Conservation (phyloP, 805 yeast species). For the Kockiozyma suomiensis region DNA sequence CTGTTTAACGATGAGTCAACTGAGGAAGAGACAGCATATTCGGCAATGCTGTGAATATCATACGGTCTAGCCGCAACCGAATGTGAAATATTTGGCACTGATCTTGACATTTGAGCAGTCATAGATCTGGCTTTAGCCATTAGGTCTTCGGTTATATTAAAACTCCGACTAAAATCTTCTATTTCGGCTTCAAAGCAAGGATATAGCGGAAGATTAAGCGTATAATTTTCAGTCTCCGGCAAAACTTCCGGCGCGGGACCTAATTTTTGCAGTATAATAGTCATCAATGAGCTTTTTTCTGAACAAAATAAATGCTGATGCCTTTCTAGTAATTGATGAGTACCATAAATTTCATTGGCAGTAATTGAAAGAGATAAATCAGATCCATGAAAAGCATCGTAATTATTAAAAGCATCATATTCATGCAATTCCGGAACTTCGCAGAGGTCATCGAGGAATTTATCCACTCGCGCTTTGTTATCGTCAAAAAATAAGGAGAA, state of each 20-base stretch:
- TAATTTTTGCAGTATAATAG: constrained; percentile 38
- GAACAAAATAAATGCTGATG: constrained; percentile 33
- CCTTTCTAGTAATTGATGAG: constrained; percentile 44
- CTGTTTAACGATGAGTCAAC: constrained; percentile 40
- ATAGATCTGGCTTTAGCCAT: constrained; percentile 44
- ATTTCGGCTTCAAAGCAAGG: constrained; percentile 43
- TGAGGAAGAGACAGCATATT: constrained; percentile 39
- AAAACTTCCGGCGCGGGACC: constrained; percentile 41
- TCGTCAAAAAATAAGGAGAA: constrained; percentile 38
- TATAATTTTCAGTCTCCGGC: constrained; percentile 39
- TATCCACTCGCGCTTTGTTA: constrained; percentile 39
- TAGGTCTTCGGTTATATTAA: constrained; percentile 40
- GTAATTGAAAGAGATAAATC: constrained; percentile 42
- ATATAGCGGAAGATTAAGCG: constrained; percentile 41
- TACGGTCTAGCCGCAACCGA: constrained; percentile 37
- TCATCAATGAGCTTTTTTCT: constrained; percentile 33
- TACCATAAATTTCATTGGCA: constrained; percentile 42
- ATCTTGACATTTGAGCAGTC: constrained; percentile 43
- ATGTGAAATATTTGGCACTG: constrained; percentile 41
- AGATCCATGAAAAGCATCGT: constrained; percentile 43
- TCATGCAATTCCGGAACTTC: constrained; percentile 48
- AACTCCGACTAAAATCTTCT: constrained; percentile 38
- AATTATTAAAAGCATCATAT: constrained; percentile 46
- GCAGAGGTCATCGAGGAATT: constrained; percentile 43
- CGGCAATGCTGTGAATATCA: constrained; percentile 40